phyloP scores from a whole-genome alignment of 805 yeast genomes.

The Diddensiella transvaalensis region DNA sequence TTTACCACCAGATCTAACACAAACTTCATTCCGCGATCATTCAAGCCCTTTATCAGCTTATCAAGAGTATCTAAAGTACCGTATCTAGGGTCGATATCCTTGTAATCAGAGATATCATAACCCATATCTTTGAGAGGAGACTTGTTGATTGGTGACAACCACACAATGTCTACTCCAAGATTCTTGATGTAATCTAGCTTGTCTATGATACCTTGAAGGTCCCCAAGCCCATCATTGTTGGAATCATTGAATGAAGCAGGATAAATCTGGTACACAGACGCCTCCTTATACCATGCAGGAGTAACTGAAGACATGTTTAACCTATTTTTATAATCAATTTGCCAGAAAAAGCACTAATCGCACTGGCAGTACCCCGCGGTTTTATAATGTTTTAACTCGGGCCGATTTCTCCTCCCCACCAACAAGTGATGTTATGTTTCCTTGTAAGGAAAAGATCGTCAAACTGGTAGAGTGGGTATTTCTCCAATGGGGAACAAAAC shows the following conservation, averaged over 20 bases:
- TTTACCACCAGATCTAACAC: slow-evolving; percentile 56
- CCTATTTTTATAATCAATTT: too few relatives aligned
- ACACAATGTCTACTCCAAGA: slow-evolving; percentile 49
- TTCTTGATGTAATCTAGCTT: slow-evolving; percentile 49
- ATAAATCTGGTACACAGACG: slow-evolving; percentile 55
- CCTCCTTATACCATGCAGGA: slow-evolving; percentile 56
- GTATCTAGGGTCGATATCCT: slow-evolving; percentile 47
- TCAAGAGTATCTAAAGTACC: slow-evolving; percentile 55
- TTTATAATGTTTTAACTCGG: not conserved
- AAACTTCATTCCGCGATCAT: slow-evolving; percentile 48
- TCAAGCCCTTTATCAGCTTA: slow-evolving; percentile 43
- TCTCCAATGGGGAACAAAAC: not conserved
- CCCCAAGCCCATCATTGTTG: slow-evolving; percentile 58
- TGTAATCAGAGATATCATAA: slow-evolving; percentile 55
- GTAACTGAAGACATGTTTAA: slow-evolving; percentile 10
- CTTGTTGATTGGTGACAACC: slow-evolving; percentile 58
- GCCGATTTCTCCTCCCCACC: not conserved
- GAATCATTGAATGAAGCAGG: slow-evolving; percentile 60
- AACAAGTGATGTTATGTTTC: not conserved
- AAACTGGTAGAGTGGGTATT: too few relatives aligned
- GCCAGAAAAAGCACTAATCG: too few relatives aligned
- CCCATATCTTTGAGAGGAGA: slow-evolving; percentile 64
- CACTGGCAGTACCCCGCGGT: too few relatives aligned
- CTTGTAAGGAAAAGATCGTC: not conserved
- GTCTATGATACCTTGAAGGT: slow-evolving; percentile 49